Evolutionary conservation across 2,329 filamentous ascomycete species (phyloP), one percentile per base, ranked within the genome.

Genomic region (Phialophora chinensis): DNA sequence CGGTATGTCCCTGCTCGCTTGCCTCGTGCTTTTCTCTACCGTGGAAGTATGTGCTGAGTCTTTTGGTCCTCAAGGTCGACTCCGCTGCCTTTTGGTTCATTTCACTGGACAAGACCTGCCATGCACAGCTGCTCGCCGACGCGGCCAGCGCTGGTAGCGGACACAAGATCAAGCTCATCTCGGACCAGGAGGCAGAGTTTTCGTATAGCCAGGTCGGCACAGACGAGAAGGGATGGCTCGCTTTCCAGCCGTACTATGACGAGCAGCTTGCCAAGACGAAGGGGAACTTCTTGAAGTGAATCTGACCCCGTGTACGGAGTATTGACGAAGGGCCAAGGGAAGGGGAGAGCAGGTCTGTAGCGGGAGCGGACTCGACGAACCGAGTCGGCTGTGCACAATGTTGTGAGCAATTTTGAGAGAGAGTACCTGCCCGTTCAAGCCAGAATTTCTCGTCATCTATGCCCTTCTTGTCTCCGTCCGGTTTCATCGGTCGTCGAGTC

Each of bases 31-130:
- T 1, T 60, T 23, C 11, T 17, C 11, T 29, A 1, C 5, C 20
- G 23, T 27, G n/a, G 27, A 25, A 53, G 11, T 53, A 5, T 29
- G 1, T 53, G 17, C 27, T 55, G 12, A 52, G 23, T 27, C 23
- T 7, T 5, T 52, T 6, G 14, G 23, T n/a, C 12, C 8, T 60
- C 47, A 20, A 61, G 59, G 59, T 87, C 61, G 85, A 87, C 71
- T 79, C 79, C 62, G 79, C 82, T 2, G 80, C 86, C 2, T 85
- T 82, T 69, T 87, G 84, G 84, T 87, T 86, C 73, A 79, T 83
- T 57, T 79, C 77, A 63, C 72, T 80, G n/a, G 79, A 80, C 42
- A 74, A 79, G 57, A 77, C 78, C 52, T 80, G 79, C 50, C 78
- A 79, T 50, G 76, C 78, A 2, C 79, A 80, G 67, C 71, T 80